A percentile compares a stretch with the other conserved stretches of the same genome.
Evolutionary conservation across 106 monocot genomes (phyloP).

Genomic region (Acanthochlamys bracteata): DNA sequence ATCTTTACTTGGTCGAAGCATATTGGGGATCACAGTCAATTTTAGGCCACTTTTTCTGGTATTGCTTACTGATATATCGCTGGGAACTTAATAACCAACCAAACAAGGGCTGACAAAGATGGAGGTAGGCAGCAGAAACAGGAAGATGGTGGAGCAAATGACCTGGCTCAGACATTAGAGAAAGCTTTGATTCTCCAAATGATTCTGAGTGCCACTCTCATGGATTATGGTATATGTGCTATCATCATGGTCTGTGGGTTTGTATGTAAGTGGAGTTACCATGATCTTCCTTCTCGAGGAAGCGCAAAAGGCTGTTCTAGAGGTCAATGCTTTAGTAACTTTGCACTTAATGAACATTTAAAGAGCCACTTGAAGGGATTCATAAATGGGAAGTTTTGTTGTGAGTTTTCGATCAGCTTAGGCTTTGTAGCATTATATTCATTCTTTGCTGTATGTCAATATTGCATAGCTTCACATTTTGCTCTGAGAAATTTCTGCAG

Average conservation of each 20-base stretch:
- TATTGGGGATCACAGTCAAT: constrained; percentile 17
- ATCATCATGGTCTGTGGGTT: constrained; percentile 46
- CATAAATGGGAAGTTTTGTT: no score
- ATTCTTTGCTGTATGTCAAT: no score
- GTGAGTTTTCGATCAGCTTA: no score
- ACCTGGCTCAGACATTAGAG: constrained; percentile 32
- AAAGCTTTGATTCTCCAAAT: constrained; percentile 26
- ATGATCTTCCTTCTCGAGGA: constrained; percentile 5
- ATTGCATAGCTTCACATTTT: no score
- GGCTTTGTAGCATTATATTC: no score
- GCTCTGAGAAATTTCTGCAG: no score
- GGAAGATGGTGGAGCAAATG: constrained; percentile 11
- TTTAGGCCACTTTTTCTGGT: constrained; percentile 55
- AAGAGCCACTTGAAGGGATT: no score
- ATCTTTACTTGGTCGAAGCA: constrained; percentile 1
- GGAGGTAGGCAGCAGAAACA: constrained; percentile 1
- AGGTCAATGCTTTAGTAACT: no score
- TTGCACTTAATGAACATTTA: no score
- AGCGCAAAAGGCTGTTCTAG: no score
- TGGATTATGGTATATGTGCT: constrained; percentile 59
- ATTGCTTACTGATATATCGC: constrained; percentile 42
- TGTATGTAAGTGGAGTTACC: neutral
- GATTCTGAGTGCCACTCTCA: constrained; percentile 30
- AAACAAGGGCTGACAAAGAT: constrained; percentile 1
- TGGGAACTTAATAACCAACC: constrained; percentile 17